A percentile compares a stretch with the other conserved stretches of the same genome.
Conservation (phyloP, 495 filamentous ascomycete genomes). For the Talaromyces ruber region DNA sequence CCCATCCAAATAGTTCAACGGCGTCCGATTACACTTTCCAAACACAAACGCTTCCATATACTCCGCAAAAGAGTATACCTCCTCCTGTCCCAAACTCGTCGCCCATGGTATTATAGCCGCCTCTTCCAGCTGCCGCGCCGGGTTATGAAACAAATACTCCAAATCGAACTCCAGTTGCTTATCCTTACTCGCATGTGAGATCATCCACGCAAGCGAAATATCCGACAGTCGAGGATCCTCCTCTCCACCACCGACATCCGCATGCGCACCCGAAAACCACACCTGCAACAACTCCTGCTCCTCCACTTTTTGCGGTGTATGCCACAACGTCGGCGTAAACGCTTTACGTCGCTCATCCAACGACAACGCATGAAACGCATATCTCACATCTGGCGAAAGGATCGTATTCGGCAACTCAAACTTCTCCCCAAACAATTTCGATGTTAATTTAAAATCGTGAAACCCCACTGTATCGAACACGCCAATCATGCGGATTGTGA, state of each 20-base stretch:
- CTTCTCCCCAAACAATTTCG: constrained; percentile 15
- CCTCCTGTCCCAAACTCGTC: constrained; percentile 8
- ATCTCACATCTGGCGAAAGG: constrained; percentile 32
- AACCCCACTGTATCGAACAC: constrained; percentile 55
- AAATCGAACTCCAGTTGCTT: constrained; percentile 15
- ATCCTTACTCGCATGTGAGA: constrained; percentile 22
- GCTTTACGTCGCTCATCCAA: constrained; percentile 46
- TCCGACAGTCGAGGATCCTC: constrained; percentile 26
- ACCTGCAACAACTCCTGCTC: constrained; percentile 32
- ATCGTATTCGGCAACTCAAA: constrained; percentile 21
- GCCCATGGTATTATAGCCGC: constrained; percentile 9
- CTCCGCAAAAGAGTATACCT: constrained; percentile 1
- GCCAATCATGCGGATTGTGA: constrained; percentile 42
- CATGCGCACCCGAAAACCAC: constrained; percentile 51
- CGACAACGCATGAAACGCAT: constrained; percentile 54
- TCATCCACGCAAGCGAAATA: constrained; percentile 42
- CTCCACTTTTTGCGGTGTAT: constrained; percentile 20
- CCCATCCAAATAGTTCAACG: constrained; percentile 10
- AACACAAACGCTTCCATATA: constrained; percentile 5
- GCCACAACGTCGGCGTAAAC: constrained; percentile 48
- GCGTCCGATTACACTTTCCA: constrained; percentile 11
- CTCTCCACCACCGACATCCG: constrained; percentile 42
- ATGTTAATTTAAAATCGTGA: constrained; percentile 20
- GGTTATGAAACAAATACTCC: constrained; percentile 11
- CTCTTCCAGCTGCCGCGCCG: not conserved